Evolutionary conservation across 1,139 yeast genomes (phyloP), one percentile per base, ranked within the genome.

Genomic region (Diutina mesorugosa): DNA sequence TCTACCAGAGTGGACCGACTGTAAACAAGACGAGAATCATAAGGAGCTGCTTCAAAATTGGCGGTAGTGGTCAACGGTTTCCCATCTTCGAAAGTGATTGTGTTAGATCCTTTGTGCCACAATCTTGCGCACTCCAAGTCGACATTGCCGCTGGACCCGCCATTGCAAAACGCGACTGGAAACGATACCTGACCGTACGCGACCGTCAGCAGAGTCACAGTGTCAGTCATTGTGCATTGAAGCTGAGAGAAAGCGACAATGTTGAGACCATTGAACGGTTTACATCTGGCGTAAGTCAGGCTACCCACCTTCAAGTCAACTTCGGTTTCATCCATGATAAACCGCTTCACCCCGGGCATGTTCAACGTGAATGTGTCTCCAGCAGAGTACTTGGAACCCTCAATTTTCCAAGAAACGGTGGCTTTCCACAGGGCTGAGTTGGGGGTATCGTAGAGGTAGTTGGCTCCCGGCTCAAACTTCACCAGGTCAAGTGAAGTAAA

Each of bases 261-360:
- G 21, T 18, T 18, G 14, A 46, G 28, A 6, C 50, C 50, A 18
- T 26, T 46, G 30, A 18, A 46, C n/a, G 26, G 28, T 8, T 46
- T 18, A 66, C 76, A 72, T 7, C 65, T 66, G 5, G 76, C 76
- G 57, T 62, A 69, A 1, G 58, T 55, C 0, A 56, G 58, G 4
- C 61, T 55, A 10, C 64, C 63, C 0, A 62, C 71, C 8, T 55
- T 52, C 52, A 71, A 63, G 26, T 58, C 53, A 6, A 70, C 55
- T 1, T 63, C 47, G 7, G 58, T 12, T 16, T 62, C 47, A 8
- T 61, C 28, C 38, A 28, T 14, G 21, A 29, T 47, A 55, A 70
- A 69, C 57, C 69, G 69, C 58, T 64, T 70, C 4, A 68, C 74
- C 61, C 71, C 65, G 6, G 73, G 73, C 61, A 72, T 59, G 26